These are phyloP conservation scores for Kernera saxatilis DNA, from an alignment of 345 rosid species.

Conservation along the genomic window DNA sequence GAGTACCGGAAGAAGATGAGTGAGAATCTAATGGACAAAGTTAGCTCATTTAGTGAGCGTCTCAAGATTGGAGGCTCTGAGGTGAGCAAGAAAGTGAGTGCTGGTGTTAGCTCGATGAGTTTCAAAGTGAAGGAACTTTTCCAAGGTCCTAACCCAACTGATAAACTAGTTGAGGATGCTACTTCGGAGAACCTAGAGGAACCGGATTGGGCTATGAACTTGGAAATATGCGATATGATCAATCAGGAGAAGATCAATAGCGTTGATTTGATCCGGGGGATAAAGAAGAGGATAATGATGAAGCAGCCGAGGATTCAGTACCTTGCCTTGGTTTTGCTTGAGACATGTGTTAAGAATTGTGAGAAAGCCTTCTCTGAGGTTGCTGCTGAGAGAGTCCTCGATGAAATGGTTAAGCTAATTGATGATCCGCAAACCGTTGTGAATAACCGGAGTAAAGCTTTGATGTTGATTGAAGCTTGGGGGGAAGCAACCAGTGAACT, in stretches of 20 bases:
- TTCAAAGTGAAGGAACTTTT: slow-evolving; percentile 85
- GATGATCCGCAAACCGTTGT: slow-evolving; percentile 95
- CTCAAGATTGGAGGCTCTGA: slow-evolving; percentile 88
- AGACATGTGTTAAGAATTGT: slow-evolving; percentile 84
- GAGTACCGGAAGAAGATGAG: slow-evolving; percentile 45
- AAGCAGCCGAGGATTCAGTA: slow-evolving; percentile 79
- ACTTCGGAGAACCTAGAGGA: slow-evolving; percentile 76
- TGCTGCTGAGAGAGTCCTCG: slow-evolving; percentile 93
- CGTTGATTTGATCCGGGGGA: slow-evolving; percentile 73
- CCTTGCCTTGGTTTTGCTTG: slow-evolving; percentile 82
- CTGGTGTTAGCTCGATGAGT: slow-evolving; percentile 89
- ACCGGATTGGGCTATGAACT: slow-evolving; percentile 94
- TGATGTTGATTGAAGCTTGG: slow-evolving; percentile 82
- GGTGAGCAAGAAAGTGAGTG: slow-evolving; percentile 64
- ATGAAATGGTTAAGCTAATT: slow-evolving; percentile 91
- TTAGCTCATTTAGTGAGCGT: slow-evolving; percentile 80
- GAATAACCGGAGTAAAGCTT: slow-evolving; percentile 76
- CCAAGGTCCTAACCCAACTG: slow-evolving; percentile 82
- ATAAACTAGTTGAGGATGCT: slow-evolving; percentile 84
- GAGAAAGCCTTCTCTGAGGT: slow-evolving; percentile 93
- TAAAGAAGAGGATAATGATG: slow-evolving; percentile 73
- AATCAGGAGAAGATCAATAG: slow-evolving; percentile 73
- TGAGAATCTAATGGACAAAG: slow-evolving; percentile 86
- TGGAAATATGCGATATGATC: slow-evolving; percentile 86
- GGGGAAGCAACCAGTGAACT: slow-evolving; percentile 86